phyloP scores from a whole-genome alignment of 1,284 basidiomycete species.

The Ustilago nuda region DNA sequence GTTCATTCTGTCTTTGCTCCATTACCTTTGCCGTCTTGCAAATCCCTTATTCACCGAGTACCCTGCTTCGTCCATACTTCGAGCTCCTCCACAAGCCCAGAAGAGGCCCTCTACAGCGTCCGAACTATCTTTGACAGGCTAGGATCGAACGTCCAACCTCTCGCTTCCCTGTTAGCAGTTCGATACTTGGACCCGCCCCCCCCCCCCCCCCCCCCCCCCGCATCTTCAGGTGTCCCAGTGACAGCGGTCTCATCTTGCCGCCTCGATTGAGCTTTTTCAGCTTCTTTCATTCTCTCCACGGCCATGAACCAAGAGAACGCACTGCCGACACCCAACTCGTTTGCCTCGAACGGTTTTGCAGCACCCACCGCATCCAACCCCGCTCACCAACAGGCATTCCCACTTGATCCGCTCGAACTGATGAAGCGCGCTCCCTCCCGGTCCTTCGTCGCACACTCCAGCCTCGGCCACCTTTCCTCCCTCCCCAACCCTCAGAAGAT shows the following conservation, averaged over 20 bases:
- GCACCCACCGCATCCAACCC: slow-evolving; percentile 16
- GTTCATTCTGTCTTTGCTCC: neutral
- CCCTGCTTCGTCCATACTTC: neutral
- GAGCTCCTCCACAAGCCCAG: neutral
- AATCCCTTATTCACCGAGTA: neutral
- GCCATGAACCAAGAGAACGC: slow-evolving; percentile 38
- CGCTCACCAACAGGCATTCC: slow-evolving; percentile 27
- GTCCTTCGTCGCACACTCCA: slow-evolving; percentile 51
- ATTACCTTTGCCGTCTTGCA: neutral
- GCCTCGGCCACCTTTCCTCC: slow-evolving; percentile 31
- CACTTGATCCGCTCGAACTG: slow-evolving; percentile 50
- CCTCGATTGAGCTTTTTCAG: slow-evolving; percentile 1
- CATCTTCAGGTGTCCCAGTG: neutral
- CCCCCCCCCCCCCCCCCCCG: neutral
- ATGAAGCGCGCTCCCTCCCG: slow-evolving; percentile 60
- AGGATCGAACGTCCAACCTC: neutral
- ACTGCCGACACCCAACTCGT: slow-evolving; percentile 31
- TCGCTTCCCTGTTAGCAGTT: neutral
- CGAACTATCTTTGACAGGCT: neutral
- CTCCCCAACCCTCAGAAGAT: slow-evolving; percentile 30
- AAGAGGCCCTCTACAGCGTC: neutral
- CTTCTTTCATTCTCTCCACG: slow-evolving; percentile 1
- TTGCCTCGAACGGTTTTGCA: slow-evolving; percentile 35
- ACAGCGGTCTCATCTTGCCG: neutral
- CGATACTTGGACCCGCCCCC: neutral